These are phyloP conservation scores for Kokia cookei DNA, from an alignment of 441 rosid species.

Conservation along the genomic window DNA sequence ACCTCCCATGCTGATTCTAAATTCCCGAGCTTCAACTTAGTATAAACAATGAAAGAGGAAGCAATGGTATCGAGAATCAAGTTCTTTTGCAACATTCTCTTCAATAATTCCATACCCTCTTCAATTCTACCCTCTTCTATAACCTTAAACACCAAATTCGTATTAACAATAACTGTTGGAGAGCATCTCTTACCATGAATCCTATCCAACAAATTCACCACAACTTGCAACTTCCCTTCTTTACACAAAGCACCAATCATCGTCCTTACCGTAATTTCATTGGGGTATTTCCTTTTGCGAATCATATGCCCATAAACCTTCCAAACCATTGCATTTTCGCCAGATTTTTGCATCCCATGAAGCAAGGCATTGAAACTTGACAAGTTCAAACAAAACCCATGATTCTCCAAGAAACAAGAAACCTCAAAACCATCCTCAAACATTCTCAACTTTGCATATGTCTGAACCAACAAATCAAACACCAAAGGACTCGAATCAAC, in stretches of 20 bases:
- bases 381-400: constrained; percentile 49
- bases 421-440: constrained; percentile 49
- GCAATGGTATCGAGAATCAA: constrained; percentile 62
- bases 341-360: constrained; percentile 52
- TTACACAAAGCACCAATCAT: constrained; percentile 66
- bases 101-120: constrained; percentile 46
- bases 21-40: constrained; percentile 37
- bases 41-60: constrained; percentile 49
- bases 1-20: constrained; percentile 42
- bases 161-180: constrained; percentile 55
- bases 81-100: constrained; percentile 61
- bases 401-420: constrained; percentile 38
- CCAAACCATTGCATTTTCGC: constrained; percentile 46
- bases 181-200: constrained; percentile 63
- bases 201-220: constrained; percentile 47
- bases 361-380: constrained; percentile 48
- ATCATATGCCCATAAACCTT: constrained; percentile 62
- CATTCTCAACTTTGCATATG: constrained; percentile 53
- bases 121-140: constrained; percentile 47
- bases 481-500: constrained; percentile 41
- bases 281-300: constrained; percentile 44
- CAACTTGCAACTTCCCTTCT: constrained; percentile 51
- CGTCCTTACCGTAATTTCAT: constrained; percentile 34
- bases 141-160: constrained; percentile 45
- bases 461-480: constrained; percentile 65